phyloP scores from a whole-genome alignment of 257 asterid species.

The Nicotiana benthamiana region DNA sequence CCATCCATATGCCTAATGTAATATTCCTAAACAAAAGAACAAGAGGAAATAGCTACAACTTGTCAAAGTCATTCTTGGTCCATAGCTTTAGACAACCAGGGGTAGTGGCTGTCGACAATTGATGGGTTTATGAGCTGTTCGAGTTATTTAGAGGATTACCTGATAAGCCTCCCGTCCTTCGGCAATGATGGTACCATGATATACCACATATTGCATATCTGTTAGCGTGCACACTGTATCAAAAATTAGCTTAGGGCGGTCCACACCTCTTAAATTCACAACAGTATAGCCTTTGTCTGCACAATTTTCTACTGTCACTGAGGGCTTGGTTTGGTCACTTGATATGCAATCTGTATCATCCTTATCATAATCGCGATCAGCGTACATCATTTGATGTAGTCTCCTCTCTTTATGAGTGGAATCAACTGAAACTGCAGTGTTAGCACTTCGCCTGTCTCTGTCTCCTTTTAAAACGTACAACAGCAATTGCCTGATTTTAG shows the following conservation, averaged over 20 bases:
- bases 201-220: slow-evolving; percentile 49
- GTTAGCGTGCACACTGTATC: slow-evolving; percentile 49
- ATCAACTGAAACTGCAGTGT: slow-evolving; percentile 56
- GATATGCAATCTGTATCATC: slow-evolving; percentile 6
- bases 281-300: slow-evolving; percentile 32
- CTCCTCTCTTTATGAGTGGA: slow-evolving; percentile 66
- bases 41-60: neutral
- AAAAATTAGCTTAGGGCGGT: slow-evolving; percentile 46
- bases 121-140: neutral
- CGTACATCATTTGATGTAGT: slow-evolving; percentile 79
- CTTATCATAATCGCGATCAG: slow-evolving; percentile 36
- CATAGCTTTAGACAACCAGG: too few relatives aligned
- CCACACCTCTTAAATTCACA: slow-evolving; percentile 32
- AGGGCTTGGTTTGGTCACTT: slow-evolving; percentile 22
- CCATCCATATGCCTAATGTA: slow-evolving; percentile 47
- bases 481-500: slow-evolving; percentile 59
- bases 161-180: slow-evolving; percentile 43
- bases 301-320: slow-evolving; percentile 32
- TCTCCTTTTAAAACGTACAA: slow-evolving; percentile 52
- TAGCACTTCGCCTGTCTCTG: slow-evolving; percentile 55
- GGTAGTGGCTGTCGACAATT: too few relatives aligned
- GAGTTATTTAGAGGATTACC: slow-evolving; percentile 16
- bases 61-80: neutral
- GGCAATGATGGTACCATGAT: slow-evolving; percentile 39
- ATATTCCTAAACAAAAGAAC: slow-evolving; percentile 27